Conservation (phyloP, 139 green algal genomes). For the Yamagishiella unicocca region DNA sequence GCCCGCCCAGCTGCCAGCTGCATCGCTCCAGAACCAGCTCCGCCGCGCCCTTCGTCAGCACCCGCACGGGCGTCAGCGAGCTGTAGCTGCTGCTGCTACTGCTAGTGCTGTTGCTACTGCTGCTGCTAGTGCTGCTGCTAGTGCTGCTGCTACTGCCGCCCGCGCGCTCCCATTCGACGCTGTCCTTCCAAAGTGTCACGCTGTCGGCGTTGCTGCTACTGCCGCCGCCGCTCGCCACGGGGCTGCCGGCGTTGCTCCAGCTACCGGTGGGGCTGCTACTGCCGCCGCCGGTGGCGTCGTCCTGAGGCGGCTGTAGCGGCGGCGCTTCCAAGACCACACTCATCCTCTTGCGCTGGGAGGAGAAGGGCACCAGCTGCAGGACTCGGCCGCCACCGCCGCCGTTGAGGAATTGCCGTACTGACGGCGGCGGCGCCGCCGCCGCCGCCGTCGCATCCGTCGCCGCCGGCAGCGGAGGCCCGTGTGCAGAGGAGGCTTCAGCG, state of each 20-base stretch:
- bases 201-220: neutral
- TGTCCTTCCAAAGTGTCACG: neutral
- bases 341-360: conserved; percentile 91
- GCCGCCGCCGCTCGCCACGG: too few species aligned
- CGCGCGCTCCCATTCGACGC: neutral
- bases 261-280: neutral
- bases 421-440: neutral
- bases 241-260: neutral
- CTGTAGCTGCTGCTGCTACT: neutral
- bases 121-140: too few species aligned
- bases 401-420: neutral
- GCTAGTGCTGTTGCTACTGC: neutral
- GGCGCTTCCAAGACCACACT: conserved; percentile 54
- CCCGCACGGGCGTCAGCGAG: conserved; percentile 22
- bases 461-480: neutral
- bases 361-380: conserved; percentile 80
- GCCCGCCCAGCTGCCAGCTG: conserved; percentile 55
- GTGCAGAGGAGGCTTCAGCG: too few species aligned
- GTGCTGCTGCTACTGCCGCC: too few species aligned
- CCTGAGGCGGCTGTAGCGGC: conserved; percentile 1
- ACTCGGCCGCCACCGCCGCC: neutral
- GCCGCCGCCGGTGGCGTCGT: neutral
- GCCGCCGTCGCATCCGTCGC: neutral
- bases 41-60: conserved; percentile 91
- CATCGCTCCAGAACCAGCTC: conserved; percentile 92